Evolutionary conservation across 495 filamentous ascomycete genomes (phyloP).

Genomic region (Penicillium parvum): DNA sequence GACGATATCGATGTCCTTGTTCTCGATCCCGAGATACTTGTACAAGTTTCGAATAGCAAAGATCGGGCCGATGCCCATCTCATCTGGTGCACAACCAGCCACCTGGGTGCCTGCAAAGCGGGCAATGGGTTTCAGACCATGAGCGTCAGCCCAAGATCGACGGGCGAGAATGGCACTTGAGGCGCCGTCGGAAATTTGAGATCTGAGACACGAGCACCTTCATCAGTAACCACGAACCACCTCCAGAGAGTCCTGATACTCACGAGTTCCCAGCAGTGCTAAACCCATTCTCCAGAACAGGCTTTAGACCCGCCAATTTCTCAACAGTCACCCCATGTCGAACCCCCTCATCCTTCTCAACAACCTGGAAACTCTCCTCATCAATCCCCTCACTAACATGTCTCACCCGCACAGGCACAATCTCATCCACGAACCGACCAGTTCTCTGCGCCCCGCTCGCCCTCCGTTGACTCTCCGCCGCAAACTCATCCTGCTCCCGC

Average conservation of each 20-base stretch:
- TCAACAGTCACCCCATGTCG: constrained; percentile 77
- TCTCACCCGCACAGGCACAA: constrained; percentile 67
- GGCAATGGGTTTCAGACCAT: constrained; percentile 74
- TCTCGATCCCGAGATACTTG: constrained; percentile 58
- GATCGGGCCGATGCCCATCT: constrained; percentile 89
- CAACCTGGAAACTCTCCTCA: constrained; percentile 59
- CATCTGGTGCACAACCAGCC: constrained; percentile 72
- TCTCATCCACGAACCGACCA: constrained; percentile 79
- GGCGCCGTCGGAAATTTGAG: constrained; percentile 50
- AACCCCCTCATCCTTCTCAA: constrained; percentile 78
- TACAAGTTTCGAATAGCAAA: constrained; percentile 83
- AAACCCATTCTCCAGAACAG: constrained; percentile 77
- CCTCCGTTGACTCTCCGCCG: constrained; percentile 69
- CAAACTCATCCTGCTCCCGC: constrained; percentile 69
- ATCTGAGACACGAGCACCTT: neutral
- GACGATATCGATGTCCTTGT: constrained; percentile 73
- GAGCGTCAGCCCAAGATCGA: constrained; percentile 69
- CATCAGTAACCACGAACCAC: neutral
- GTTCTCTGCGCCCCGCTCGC: constrained; percentile 78
- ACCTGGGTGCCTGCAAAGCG: constrained; percentile 83
- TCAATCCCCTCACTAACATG: constrained; percentile 66
- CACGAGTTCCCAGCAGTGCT: constrained; percentile 61
- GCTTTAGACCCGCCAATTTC: constrained; percentile 66
- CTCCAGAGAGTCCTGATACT: neutral
- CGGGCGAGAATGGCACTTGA: constrained; percentile 82